These are phyloP conservation scores for Syncephalastrum monosporum DNA, from an alignment of 371 early-diverging fungal species.

Conservation along the genomic window DNA sequence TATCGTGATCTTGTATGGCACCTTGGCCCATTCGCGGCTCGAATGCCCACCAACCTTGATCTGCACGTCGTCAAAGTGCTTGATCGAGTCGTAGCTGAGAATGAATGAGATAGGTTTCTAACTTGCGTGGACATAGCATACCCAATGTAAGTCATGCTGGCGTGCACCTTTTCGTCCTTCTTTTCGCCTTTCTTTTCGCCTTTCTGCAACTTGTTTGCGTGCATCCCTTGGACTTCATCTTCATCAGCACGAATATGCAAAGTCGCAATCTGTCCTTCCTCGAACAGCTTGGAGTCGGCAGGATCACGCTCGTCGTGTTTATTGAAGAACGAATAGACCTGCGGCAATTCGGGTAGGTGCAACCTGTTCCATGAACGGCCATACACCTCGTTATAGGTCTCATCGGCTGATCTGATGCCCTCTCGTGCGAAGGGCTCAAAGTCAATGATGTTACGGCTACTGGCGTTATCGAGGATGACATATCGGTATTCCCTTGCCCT, in stretches of 20 bases:
- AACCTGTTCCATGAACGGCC: conserved; percentile 22
- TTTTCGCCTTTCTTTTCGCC: conserved; percentile 9
- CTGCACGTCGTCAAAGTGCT: conserved; percentile 22
- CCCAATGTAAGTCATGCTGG: conserved; percentile 16
- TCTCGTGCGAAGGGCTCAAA: conserved; percentile 19
- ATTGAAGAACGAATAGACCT: conserved; percentile 6
- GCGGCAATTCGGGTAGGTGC: conserved; percentile 11
- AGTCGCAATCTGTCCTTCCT: conserved; percentile 17
- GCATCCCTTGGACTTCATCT: conserved; percentile 13
- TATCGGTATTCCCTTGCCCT: conserved; percentile 16
- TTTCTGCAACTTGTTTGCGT: conserved; percentile 8
- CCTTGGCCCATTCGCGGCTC: conserved; percentile 31
- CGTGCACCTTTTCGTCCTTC: background rate
- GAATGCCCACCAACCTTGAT: conserved; percentile 36
- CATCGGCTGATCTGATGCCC: conserved; percentile 10
- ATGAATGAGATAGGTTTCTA: background rate
- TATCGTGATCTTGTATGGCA: conserved; percentile 33
- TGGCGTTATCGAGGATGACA: conserved; percentile 9
- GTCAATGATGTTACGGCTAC: conserved; percentile 3
- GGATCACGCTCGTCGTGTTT: conserved; percentile 1
- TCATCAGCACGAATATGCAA: conserved; percentile 13
- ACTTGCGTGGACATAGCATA: background rate
- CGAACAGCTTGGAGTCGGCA: conserved; percentile 10
- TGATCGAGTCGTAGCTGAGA: conserved; percentile 11
- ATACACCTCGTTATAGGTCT: conserved; percentile 21